Percentiles rank a stretch among this genome's conserved stretches.
Evolutionary conservation across 768 basidiomycete genomes (phyloP).

Genomic region (Dentipellis fragilis): DNA sequence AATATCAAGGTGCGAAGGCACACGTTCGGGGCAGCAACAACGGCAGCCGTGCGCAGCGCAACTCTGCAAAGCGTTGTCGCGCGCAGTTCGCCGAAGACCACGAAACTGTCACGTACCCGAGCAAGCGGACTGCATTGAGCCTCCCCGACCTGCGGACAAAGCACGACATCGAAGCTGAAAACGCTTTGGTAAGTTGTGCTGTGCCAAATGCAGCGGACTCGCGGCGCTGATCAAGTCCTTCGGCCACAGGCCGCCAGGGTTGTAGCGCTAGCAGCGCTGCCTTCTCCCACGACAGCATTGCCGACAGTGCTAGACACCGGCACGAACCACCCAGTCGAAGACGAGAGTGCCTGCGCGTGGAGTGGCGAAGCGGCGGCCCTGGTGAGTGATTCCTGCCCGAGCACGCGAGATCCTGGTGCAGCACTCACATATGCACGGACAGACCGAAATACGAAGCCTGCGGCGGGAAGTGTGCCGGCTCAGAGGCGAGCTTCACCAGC

Average conservation of each 20-base stretch:
- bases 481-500: too few species aligned
- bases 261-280: not conserved
- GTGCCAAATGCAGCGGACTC: not conserved
- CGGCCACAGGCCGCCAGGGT: not conserved
- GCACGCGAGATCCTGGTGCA: too few species aligned
- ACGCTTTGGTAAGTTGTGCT: not conserved
- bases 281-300: not conserved
- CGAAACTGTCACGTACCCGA: not conserved
- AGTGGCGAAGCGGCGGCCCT: too few species aligned
- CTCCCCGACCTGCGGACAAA: not conserved
- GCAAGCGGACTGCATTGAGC: not conserved
- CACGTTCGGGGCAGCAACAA: not conserved
- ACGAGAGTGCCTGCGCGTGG: not conserved
- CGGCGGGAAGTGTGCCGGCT: too few species aligned
- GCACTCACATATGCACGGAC: too few species aligned
- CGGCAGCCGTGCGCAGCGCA: not conserved
- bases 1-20: not conserved
- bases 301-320: not conserved
- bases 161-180: not conserved
- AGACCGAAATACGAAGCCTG: too few species aligned
- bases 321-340: not conserved
- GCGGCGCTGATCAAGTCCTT: not conserved
- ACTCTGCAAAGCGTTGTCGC: not conserved
- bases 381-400: too few species aligned
- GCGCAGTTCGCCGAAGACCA: not conserved